Conservation (phyloP, 495 filamentous ascomycete genomes). For the Aspergillus bridgeri region DNA sequence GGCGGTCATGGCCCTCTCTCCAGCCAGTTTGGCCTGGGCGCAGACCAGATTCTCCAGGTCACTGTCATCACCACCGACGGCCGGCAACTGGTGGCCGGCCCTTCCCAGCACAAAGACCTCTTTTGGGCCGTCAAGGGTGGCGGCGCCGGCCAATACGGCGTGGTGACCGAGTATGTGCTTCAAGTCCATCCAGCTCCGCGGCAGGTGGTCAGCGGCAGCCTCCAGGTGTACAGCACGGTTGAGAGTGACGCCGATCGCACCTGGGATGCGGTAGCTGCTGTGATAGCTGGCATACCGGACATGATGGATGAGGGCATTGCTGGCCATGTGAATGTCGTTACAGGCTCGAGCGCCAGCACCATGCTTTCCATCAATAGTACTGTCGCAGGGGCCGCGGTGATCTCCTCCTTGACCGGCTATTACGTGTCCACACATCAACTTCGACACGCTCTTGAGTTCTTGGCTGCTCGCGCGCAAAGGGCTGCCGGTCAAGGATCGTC, state of each 20-base stretch:
- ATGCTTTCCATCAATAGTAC: too few species aligned
- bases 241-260: conserved; percentile 28
- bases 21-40: conserved; percentile 48
- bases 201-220: conserved; percentile 19
- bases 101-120: conserved; percentile 45
- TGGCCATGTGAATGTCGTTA: too few species aligned
- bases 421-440: too few species aligned
- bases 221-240: conserved; percentile 25
- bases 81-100: neutral
- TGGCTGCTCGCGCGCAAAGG: too few species aligned
- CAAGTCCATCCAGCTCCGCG: conserved; percentile 33
- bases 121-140: conserved; percentile 46
- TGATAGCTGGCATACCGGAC: conserved; percentile 37
- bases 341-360: too few species aligned
- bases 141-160: conserved; percentile 27
- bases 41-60: conserved; percentile 52
- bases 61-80: conserved; percentile 45
- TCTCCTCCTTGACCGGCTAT: too few species aligned
- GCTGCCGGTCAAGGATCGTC: too few species aligned
- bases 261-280: conserved; percentile 41
- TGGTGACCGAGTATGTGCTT: conserved; percentile 42
- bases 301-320: conserved; percentile 31
- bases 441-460: too few species aligned
- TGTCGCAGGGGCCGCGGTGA: too few species aligned
- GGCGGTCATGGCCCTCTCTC: conserved; percentile 57